Percentiles rank a stretch among this genome's conserved stretches.
phyloP scores from a whole-genome alignment of 306 rosid species.

The Malus fusca region DNA sequence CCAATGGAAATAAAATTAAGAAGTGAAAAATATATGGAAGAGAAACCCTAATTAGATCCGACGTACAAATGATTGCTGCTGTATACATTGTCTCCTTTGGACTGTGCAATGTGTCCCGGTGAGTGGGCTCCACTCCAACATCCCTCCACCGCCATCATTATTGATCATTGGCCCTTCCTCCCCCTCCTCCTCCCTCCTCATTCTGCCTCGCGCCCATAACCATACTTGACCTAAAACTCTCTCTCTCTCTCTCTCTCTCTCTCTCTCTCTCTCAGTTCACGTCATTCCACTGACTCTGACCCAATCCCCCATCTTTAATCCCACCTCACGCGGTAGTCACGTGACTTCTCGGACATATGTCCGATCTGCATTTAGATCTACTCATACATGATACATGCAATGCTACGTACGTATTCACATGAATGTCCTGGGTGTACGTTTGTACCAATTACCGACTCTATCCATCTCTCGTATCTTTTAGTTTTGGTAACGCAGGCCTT shows the following conservation, averaged over 20 bases:
- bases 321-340: conserved; percentile 39
- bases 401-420: neutral
- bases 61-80: conserved; percentile 62
- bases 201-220: conserved; percentile 25
- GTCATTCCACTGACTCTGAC: conserved; percentile 36
- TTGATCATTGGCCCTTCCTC: neutral
- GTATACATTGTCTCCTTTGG: conserved; percentile 41
- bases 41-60: conserved; percentile 24
- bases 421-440: neutral
- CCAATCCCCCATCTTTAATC: conserved; percentile 7
- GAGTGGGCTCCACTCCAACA: conserved; percentile 12
- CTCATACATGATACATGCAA: neutral
- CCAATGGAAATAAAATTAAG: neutral
- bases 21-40: neutral
- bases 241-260: neutral
- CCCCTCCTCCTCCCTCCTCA: no score
- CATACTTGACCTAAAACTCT: neutral
- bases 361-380: neutral
- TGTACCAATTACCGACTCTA: neutral
- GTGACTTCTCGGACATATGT: conserved; percentile 14
- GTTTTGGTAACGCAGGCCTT: no score
- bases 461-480: neutral
- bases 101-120: conserved; percentile 23
- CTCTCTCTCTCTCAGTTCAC: conserved; percentile 2
- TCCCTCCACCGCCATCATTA: conserved; percentile 15